Evolutionary conservation across 345 rosid species (phyloP).

Genomic region (Linum tenue): DNA sequence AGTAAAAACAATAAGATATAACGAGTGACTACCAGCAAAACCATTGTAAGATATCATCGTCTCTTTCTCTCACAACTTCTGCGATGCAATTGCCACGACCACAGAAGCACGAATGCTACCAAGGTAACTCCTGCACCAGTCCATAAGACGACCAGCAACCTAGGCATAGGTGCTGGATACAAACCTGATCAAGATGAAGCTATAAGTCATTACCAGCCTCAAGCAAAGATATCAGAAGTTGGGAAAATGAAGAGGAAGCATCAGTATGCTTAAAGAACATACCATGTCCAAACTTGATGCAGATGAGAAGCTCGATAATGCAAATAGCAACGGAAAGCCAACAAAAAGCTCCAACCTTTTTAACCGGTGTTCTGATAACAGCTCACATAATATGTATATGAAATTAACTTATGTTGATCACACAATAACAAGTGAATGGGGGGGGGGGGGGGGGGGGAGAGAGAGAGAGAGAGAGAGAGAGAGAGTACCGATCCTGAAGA

Average conservation of each 20-base stretch:
- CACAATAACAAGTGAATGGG: too few relatives aligned
- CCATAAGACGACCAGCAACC: conserved; percentile 68
- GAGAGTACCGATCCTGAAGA: conserved; percentile 74
- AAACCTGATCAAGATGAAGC: conserved; percentile 39
- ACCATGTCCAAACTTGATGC: conserved; percentile 98
- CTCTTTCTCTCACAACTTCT: conserved; percentile 49
- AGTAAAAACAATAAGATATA: neutral
- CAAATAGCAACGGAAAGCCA: conserved; percentile 96
- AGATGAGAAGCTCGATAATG: conserved; percentile 89
- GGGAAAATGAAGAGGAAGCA: neutral
- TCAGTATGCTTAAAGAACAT: conserved; percentile 10
- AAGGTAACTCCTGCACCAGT: conserved; percentile 48
- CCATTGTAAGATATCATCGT: conserved; percentile 22
- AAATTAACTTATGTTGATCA: neutral
- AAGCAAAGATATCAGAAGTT: neutral
- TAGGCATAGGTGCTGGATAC: conserved; percentile 83
- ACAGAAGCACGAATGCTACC: conserved; percentile 41
- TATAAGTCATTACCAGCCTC: neutral
- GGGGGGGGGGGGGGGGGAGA: too few relatives aligned
- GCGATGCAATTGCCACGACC: conserved; percentile 73
- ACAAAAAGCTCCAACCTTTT: conserved; percentile 96
- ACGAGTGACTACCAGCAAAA: neutral
- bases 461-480: neutral
- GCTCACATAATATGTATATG: neutral
- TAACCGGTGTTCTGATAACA: conserved; percentile 53